Evolutionary conservation across 2,329 filamentous ascomycete genomes (phyloP).

Genomic region (Colletotrichum paranaense): DNA sequence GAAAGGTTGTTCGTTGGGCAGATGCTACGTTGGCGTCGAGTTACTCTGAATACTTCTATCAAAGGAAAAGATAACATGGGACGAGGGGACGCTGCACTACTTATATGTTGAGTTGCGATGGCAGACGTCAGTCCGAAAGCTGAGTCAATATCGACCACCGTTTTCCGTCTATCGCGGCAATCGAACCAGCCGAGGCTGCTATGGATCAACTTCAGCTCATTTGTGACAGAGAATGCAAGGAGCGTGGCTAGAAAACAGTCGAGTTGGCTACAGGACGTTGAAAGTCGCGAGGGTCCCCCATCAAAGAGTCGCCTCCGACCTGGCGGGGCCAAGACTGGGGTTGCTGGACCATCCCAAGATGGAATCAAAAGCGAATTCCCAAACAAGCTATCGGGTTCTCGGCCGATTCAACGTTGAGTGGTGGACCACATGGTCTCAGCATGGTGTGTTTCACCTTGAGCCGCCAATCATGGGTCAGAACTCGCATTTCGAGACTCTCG

Average conservation of each 20-base stretch:
- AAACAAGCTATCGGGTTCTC: constrained; percentile 7
- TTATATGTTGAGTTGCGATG: constrained; percentile 29
- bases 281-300: not conserved
- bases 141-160: not conserved
- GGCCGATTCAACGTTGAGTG: constrained; percentile 5
- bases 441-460: constrained; percentile 19
- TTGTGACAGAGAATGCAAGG: constrained; percentile 5
- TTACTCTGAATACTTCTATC: not conserved
- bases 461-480: constrained; percentile 3
- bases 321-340: not conserved
- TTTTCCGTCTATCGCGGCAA: not conserved
- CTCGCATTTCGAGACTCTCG: not conserved
- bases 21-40: not conserved
- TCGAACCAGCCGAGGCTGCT: not conserved
- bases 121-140: constrained; percentile 8
- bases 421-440: not conserved
- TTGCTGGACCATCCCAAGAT: not conserved
- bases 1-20: not conserved
- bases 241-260: not conserved
- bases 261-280: not conserved
- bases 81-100: constrained; percentile 8
- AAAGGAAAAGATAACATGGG: not conserved
- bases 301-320: not conserved
- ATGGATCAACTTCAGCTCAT: not conserved
- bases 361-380: constrained; percentile 14